Evolutionary conservation across 2,329 filamentous ascomycete genomes (phyloP), one percentile per base, ranked within the genome.

Genomic region (Verticillium nubilum): DNA sequence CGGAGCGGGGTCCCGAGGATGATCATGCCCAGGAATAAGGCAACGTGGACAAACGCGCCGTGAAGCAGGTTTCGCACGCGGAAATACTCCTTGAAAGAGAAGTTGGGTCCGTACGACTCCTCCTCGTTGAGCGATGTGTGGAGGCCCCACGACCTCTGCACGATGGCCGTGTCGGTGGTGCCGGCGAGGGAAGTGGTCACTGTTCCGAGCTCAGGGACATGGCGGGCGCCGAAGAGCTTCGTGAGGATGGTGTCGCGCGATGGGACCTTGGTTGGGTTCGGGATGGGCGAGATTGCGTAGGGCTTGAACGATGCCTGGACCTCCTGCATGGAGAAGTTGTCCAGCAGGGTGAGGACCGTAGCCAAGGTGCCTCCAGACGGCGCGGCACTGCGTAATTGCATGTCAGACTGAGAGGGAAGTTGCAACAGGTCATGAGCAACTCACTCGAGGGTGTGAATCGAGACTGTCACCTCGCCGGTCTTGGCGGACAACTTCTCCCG

Each of bases 361-460:
- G 84, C 80, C 4, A 93, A 73, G 2, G 90, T 88, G 54, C 87
- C 87, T n/a, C 86, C 86, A 1, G 86, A 89, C 2, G 84, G 80
- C 1, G 73, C 66, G 27, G 74, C 70, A 52, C 79, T 84, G 42
- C 12, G 42, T n/a, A 12, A 25, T 23, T 23, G 4, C 42, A 10
- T 47, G 42, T 47, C 7, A 58, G 66, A 63, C 13, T 23, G 35
- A 52, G n/a, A 55, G 59, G 50, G 65, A 57, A 28, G 33, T 59
- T 26, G 47, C 62, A 57, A 60, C 54, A 55, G 9, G 15, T n/a
- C 10, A 54, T 26, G 23, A 26, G 35, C 1, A 12, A 63, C 75
- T 54, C 63, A 78, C 76, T 68, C 72, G 19, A 81, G 59, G 3
- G 68, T 73, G 60, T 80, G 72, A 29, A 83, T 67, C 1, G 80